Base-by-base conservation (phyloP, 495 filamentous ascomycete genomes). In the Tricharina praecox region DNA sequence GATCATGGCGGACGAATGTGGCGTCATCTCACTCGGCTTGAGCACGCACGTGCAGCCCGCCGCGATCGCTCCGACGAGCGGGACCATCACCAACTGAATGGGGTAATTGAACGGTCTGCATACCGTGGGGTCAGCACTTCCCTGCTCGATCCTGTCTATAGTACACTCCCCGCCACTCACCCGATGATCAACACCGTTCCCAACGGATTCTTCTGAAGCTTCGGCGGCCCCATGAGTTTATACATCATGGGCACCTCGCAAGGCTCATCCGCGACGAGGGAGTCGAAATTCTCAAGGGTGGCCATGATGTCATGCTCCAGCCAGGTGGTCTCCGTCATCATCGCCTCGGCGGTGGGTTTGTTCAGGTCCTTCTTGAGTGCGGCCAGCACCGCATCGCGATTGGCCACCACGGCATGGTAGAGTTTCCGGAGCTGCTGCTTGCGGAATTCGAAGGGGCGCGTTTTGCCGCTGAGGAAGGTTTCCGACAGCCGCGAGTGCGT, bases 321-420 rank as follows among this genome's bases (percentile, higher is more conserved):
- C 56, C 55, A 59, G 16, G 33, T 20, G 11, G 59, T 45, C 52
- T 59, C 56, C 3, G 46, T 37, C 46, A 59, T 46, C 36, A 41
- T 44, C 11, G 52, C 45, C 45, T 59, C 92, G 65, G 75, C 79
- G 4, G 60, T 52, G 24, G 78, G 68, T 65, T 85, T 87, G 55
- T 73, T 70, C 34, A 95, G 68, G 63, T 97, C 90, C 52, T 68
- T 64, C 51, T 72, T 69, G 54, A 79, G 73, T 10, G 87, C 83
- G 55, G 80, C 77, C 52, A 73, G 50, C 26, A 94, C 67, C 32
- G 74, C 69, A 30, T 77, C 67, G 49, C 74, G 68, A 61, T 81
- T 78, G 67, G 94, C 90, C 39, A 75, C 75, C 38, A 95, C 56
- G 2, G 74, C 86, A 86, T 86, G 94, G 68, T 92, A 95, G 35